Conservation (phyloP, 805 yeast genomes). For the Tetrapisispora iriomotensis region DNA sequence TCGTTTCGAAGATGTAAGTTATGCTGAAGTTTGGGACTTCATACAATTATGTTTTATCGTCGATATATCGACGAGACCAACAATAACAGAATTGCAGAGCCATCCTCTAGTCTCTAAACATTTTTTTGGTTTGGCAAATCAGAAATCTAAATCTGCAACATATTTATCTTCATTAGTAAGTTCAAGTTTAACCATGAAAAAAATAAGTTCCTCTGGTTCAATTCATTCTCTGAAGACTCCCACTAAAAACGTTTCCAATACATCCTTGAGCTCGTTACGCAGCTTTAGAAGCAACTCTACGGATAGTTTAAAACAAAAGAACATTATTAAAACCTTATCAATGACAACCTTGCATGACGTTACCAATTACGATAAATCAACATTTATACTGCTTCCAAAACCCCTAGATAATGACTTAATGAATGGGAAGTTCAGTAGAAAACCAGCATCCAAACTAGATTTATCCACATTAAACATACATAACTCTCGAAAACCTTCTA, state of each 20-base stretch:
- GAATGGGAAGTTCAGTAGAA: constrained; percentile 27
- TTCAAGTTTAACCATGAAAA: neutral
- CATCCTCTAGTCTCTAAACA: constrained; percentile 32
- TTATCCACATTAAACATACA: constrained; percentile 1
- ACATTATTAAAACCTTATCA: constrained; percentile 21
- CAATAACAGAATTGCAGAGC: constrained; percentile 34
- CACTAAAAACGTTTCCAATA: constrained; percentile 9
- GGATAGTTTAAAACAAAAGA: constrained; percentile 5
- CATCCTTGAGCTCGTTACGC: neutral
- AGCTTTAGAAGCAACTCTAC: neutral
- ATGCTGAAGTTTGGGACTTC: constrained; percentile 43
- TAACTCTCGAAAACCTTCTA: too few species aligned
- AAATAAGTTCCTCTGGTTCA: constrained; percentile 1
- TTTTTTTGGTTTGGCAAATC: constrained; percentile 4
- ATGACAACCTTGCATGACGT: constrained; percentile 8
- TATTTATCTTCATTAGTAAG: neutral
- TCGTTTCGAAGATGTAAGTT: constrained; percentile 42
- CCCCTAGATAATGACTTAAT: constrained; percentile 23
- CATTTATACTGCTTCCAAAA: constrained; percentile 24
- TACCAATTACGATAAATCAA: constrained; percentile 13
- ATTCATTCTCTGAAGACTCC: constrained; percentile 17
- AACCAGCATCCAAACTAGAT: constrained; percentile 21
- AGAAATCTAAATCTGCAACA: neutral
- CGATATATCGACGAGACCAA: constrained; percentile 37
- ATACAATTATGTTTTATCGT: constrained; percentile 40